These are phyloP conservation scores for Sporothrix phasma DNA, from an alignment of 2,329 filamentous ascomycete species.

Conservation along the genomic window DNA sequence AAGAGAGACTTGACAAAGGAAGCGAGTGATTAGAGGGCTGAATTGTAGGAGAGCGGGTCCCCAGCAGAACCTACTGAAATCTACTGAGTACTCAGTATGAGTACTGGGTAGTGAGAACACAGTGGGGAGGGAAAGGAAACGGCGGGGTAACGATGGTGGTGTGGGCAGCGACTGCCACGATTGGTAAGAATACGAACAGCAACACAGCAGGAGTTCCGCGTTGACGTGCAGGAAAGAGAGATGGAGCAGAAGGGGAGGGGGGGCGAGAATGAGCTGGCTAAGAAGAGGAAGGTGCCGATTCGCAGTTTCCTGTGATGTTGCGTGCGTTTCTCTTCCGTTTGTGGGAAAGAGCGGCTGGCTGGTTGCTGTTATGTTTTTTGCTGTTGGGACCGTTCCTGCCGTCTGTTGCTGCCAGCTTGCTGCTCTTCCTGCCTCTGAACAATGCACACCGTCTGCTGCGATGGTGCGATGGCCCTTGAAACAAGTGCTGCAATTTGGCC, in stretches of 20 bases:
- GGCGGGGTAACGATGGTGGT: conserved; percentile 7
- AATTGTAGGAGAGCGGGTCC: background rate
- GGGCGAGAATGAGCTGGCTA: background rate
- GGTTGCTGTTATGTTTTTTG: background rate
- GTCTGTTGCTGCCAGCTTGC: background rate
- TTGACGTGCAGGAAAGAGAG: background rate
- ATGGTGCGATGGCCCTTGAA: conserved; percentile 5
- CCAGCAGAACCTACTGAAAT: background rate
- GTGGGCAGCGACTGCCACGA: background rate
- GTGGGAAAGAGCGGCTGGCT: background rate
- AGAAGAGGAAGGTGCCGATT: background rate
- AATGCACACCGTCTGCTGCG: too few species aligned
- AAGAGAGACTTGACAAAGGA: background rate
- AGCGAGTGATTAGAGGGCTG: background rate
- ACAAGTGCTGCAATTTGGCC: background rate
- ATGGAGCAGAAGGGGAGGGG: background rate
- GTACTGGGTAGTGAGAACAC: too few species aligned
- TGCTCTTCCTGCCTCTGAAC: too few species aligned
- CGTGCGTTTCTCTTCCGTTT: background rate
- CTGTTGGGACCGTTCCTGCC: background rate
- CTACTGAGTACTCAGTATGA: background rate
- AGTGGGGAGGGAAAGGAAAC: conserved; percentile 8
- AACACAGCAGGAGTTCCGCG: background rate
- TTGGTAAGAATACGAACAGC: background rate
- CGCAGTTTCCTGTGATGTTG: background rate